Percentiles rank a stretch among this genome's conserved stretches.
Evolutionary conservation across 257 asterid species (phyloP).

Genomic region (Nicotiana otophora): DNA sequence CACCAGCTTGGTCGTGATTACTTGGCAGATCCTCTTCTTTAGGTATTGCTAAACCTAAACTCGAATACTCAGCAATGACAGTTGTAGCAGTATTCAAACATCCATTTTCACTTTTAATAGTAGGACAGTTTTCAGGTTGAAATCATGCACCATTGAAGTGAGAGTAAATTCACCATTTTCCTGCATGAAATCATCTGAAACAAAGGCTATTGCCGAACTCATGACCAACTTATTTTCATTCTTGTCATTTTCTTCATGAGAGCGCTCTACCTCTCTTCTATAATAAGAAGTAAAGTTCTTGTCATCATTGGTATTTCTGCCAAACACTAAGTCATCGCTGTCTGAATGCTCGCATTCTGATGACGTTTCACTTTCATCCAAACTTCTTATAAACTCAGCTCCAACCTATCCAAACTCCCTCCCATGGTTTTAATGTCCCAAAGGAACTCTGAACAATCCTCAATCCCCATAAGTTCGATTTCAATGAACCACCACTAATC

Average conservation of each 20-base stretch:
- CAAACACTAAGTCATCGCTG: slow-evolving; percentile 83
- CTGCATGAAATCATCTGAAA: slow-evolving; percentile 61
- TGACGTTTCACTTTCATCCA: slow-evolving; percentile 44
- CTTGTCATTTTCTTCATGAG: slow-evolving; percentile 24
- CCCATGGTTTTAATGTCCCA: slow-evolving; percentile 8
- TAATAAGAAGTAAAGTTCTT: slow-evolving; percentile 27
- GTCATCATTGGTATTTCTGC: slow-evolving; percentile 58
- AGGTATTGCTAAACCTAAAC: slow-evolving; percentile 12
- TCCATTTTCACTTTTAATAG: slow-evolving; percentile 21
- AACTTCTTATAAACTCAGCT: slow-evolving; percentile 30
- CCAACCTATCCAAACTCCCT: slow-evolving; percentile 23
- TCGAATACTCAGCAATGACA: slow-evolving; percentile 11
- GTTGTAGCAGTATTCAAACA: slow-evolving; percentile 21
- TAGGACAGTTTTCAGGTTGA: slow-evolving; percentile 21
- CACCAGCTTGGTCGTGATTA: slow-evolving; percentile 20
- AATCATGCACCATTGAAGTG: slow-evolving; percentile 26
- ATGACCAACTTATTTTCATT: slow-evolving; percentile 43
- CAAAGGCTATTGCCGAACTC: slow-evolving; percentile 76
- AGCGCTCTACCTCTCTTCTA: slow-evolving; percentile 17
- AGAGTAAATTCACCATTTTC: slow-evolving; percentile 37
- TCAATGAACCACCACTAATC: not conserved
- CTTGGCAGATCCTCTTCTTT: slow-evolving; percentile 17
- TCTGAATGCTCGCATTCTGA: slow-evolving; percentile 62
- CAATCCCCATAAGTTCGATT: not conserved
- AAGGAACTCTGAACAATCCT: slow-evolving; percentile 12